These are phyloP conservation scores for Aspergillus awamori DNA, from an alignment of 2,329 filamentous ascomycete species.

Conservation along the genomic window DNA sequence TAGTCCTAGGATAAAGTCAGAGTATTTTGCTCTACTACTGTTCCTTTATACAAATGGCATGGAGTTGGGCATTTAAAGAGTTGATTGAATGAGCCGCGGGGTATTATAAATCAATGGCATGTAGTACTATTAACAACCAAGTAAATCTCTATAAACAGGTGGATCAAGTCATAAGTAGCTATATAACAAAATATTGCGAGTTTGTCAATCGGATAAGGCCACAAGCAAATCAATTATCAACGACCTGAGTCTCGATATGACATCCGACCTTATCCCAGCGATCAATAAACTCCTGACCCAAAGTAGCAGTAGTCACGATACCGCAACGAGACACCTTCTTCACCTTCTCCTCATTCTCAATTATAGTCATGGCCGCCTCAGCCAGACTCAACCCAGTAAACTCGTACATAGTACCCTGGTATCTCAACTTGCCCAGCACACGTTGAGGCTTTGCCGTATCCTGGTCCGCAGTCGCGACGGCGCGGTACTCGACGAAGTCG, in stretches of 20 bases:
- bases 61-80: no score
- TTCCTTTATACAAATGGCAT: no score
- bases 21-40: no score
- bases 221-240: conserved; percentile 31
- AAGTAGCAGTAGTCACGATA: conserved; percentile 51
- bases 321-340: conserved; percentile 48
- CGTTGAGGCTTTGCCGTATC: conserved; percentile 38
- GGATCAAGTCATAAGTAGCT: neutral
- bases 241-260: conserved; percentile 42
- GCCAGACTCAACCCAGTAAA: conserved; percentile 48
- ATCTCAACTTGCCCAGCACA: conserved; percentile 47
- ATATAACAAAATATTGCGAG: conserved; percentile 19
- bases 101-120: no score
- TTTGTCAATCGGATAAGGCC: neutral
- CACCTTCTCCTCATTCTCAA: conserved; percentile 46
- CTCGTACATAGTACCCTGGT: conserved; percentile 47
- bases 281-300: conserved; percentile 52
- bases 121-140: no score
- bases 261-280: conserved; percentile 49
- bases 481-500: conserved; percentile 47
- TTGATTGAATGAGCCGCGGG: no score
- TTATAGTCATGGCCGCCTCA: conserved; percentile 50
- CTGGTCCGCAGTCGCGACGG: conserved; percentile 49
- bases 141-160: neutral
- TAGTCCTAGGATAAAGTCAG: no score